These are phyloP conservation scores for Apophysomyces trapeziformis DNA, from an alignment of 371 early-diverging fungal species.

Conservation along the genomic window DNA sequence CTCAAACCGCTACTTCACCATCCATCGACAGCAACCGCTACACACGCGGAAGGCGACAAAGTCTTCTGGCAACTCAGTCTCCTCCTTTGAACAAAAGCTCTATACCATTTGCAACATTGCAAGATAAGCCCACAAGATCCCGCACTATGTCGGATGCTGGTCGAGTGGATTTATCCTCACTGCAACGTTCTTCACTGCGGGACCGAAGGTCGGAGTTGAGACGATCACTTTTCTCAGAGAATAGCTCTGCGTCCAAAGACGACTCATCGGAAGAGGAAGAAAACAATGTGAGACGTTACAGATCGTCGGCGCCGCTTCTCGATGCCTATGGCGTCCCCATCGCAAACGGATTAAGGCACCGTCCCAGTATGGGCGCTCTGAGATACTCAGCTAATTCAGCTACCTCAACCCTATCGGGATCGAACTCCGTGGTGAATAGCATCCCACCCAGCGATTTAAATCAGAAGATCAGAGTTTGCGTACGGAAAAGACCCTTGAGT, in stretches of 20 bases:
- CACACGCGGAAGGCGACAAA: constrained; percentile 24
- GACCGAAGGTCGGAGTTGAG: constrained; percentile 8
- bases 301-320: constrained; percentile 36
- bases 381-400: constrained; percentile 19
- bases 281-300: constrained; percentile 18
- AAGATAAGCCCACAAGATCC: constrained; percentile 24
- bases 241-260: constrained; percentile 10
- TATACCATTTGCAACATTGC: constrained; percentile 13
- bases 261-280: constrained; percentile 26
- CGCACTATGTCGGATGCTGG: constrained; percentile 50
- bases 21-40: constrained; percentile 18
- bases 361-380: constrained; percentile 21
- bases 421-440: constrained; percentile 18
- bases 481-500: constrained; percentile 92
- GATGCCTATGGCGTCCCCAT: constrained; percentile 53
- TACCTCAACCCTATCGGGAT: background rate
- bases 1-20: constrained; percentile 14
- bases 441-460: constrained; percentile 45
- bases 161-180: constrained; percentile 1
- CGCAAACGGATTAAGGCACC: background rate
- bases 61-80: constrained; percentile 12
- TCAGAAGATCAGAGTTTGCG: constrained; percentile 92
- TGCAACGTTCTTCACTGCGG: background rate
- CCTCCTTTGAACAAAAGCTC: background rate
- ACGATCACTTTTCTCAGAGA: background rate